phyloP scores from a whole-genome alignment of 176 grass and related monocot genomes.

The Aegilops speltoides region DNA sequence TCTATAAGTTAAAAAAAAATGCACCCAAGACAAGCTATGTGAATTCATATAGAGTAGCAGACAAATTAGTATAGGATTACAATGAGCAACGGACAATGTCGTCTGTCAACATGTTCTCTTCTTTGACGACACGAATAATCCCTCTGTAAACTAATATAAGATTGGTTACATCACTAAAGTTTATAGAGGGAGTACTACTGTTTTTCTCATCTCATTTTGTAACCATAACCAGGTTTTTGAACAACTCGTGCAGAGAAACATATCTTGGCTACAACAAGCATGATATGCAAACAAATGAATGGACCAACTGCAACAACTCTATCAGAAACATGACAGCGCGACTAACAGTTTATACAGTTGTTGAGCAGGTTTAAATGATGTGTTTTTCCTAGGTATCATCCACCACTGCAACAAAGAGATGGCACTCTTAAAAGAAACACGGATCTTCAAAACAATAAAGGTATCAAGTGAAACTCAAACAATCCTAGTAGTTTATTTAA shows the following conservation, averaged over 20 bases:
- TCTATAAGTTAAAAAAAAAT: neutral
- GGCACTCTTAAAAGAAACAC: neutral
- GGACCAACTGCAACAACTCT: neutral
- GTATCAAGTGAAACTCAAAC: neutral
- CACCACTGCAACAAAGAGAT: neutral
- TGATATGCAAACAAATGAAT: constrained; percentile 1
- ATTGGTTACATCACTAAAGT: too few species aligned
- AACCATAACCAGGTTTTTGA: constrained; percentile 1
- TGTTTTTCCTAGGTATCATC: neutral
- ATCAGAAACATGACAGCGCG: neutral
- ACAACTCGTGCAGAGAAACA: neutral
- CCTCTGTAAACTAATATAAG: too few species aligned
- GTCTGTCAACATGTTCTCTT: neutral
- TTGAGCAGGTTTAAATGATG: neutral
- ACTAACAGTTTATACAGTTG: neutral
- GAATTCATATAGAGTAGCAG: neutral
- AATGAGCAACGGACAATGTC: neutral
- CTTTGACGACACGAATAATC: neutral
- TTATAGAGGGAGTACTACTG: too few species aligned
- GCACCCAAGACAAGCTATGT: neutral
- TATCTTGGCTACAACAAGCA: neutral
- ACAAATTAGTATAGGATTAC: neutral
- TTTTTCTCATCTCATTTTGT: neutral
- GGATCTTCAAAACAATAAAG: neutral
- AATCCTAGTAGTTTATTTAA: neutral